Evolutionary conservation across 75 land plant genomes (phyloP).

Genomic region (Cunninghamia lanceolata): DNA sequence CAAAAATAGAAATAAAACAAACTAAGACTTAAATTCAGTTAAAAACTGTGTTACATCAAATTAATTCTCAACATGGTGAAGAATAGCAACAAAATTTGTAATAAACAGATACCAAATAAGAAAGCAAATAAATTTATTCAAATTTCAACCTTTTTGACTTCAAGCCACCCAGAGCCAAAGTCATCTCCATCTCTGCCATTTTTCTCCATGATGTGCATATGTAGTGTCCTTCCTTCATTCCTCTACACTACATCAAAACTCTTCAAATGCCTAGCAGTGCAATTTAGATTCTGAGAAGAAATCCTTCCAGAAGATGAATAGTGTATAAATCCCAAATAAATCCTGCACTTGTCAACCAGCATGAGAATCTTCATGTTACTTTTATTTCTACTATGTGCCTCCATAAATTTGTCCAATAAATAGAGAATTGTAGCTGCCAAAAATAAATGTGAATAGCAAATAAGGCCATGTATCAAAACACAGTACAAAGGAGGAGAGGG

Average conservation of each 20-base stretch:
- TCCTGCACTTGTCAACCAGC: not conserved
- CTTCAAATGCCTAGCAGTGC: not conserved
- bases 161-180: conserved; percentile 58
- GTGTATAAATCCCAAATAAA: not conserved
- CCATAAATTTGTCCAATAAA: not conserved
- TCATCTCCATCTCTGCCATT: conserved; percentile 43
- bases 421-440: not conserved
- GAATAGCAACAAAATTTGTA: not conserved
- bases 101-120: not conserved
- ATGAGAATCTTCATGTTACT: not conserved
- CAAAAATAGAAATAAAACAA: not conserved
- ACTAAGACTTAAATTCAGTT: not conserved
- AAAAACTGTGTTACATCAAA: not conserved
- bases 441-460: not conserved
- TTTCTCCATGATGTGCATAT: conserved; percentile 26
- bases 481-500: not conserved
- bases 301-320: not conserved
- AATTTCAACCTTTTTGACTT: conserved; percentile 83
- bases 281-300: not conserved
- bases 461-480: not conserved
- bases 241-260: not conserved
- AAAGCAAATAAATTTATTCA: not conserved
- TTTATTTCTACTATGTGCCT: not conserved
- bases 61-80: not conserved
- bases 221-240: not conserved